phyloP scores from a whole-genome alignment of 2,329 filamentous ascomycete species.

The Podosphaera leucotricha region DNA sequence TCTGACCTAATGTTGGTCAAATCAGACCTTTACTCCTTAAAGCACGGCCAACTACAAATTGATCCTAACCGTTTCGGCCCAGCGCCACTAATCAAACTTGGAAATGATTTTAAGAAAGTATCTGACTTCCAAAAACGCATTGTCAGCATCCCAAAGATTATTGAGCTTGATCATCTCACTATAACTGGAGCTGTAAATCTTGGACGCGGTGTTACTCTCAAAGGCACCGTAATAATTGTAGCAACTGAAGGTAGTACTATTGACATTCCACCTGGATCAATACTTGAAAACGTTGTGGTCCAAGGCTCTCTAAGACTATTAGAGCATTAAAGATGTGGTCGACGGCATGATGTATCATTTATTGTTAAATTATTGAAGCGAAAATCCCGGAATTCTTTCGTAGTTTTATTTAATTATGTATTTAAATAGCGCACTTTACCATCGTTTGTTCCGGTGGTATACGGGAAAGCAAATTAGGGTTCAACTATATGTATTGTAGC shows the following conservation, averaged over 20 bases:
- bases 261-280: constrained; percentile 85
- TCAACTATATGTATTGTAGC: too few species aligned
- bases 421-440: too few species aligned
- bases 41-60: constrained; percentile 95
- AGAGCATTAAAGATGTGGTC: constrained; percentile 28
- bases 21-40: constrained; percentile 94
- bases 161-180: constrained; percentile 83
- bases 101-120: constrained; percentile 99
- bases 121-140: constrained; percentile 86
- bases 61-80: constrained; percentile 91
- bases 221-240: constrained; percentile 97
- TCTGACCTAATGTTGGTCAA: constrained; percentile 99
- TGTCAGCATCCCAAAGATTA: constrained; percentile 68
- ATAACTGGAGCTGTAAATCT: constrained; percentile 96
- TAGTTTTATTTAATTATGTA: too few species aligned
- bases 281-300: constrained; percentile 96
- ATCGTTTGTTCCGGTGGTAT: too few species aligned
- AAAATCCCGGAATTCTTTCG: too few species aligned
- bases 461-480: too few species aligned
- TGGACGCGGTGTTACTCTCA: constrained; percentile 80
- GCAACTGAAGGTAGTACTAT: constrained; percentile 96
- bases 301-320: constrained; percentile 73
- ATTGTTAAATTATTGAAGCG: too few species aligned
- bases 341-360: too few species aligned
- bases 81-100: constrained; percentile 94